These are phyloP conservation scores for Colletotrichum lini DNA, from an alignment of 2,329 filamentous ascomycete species.

Conservation along the genomic window DNA sequence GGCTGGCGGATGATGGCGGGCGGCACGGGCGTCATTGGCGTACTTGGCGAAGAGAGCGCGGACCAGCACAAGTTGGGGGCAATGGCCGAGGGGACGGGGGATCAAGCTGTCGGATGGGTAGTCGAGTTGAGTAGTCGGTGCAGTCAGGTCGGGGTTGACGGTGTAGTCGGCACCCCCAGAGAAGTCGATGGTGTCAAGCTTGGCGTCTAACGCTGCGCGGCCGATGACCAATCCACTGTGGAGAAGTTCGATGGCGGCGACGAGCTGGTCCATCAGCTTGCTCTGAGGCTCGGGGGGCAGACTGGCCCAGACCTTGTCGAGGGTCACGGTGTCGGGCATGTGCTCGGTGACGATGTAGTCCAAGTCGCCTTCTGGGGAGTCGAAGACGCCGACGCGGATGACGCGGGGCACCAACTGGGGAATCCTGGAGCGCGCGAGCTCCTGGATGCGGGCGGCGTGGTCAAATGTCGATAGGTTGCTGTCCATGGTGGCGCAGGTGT, in stretches of 20 bases:
- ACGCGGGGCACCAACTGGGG: conserved; percentile 14
- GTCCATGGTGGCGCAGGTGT: neutral
- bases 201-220: too few species aligned
- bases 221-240: neutral
- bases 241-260: neutral
- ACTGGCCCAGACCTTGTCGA: conserved; percentile 20
- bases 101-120: neutral
- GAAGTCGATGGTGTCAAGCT: neutral
- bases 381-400: conserved; percentile 1
- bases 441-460: conserved; percentile 9
- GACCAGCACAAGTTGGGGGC: neutral
- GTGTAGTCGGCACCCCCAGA: conserved; percentile 18
- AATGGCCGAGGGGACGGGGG: neutral
- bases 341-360: conserved; percentile 21
- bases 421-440: conserved; percentile 11
- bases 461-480: neutral
- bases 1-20: neutral
- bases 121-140: neutral
- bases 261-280: conserved; percentile 6
- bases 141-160: neutral
- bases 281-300: neutral
- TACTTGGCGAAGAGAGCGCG: neutral
- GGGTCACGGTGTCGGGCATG: conserved; percentile 7
- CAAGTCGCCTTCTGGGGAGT: neutral
- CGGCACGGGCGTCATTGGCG: neutral